Base-by-base conservation (phyloP, 129 eudicot species). In the Centaurea solstitialis region DNA sequence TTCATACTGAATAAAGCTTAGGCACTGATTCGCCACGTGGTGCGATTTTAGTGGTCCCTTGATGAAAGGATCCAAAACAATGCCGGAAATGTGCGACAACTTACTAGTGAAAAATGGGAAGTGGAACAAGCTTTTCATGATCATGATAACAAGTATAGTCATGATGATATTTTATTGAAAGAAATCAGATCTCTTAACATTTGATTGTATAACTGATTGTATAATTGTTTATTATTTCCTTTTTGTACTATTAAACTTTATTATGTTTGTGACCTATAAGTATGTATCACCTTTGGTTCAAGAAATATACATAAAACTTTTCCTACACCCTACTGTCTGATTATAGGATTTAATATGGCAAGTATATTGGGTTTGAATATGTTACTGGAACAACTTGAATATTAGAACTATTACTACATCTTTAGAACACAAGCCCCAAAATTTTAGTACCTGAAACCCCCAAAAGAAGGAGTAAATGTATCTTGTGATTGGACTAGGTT, bases 381-480 rank as follows among this genome's bases (percentile, higher is more conserved):
- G 4, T 50, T 50, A 50, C 21, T 50, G 62, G 21, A 17, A 50
- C 62, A 50, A 50, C 62, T 50, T 50, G 62, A 50, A 50, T 15
- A 50, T 41, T 41, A 47, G 17, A 50, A 13, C 0, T 50, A 50
- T 4, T 50, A 50, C 62, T 15, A 15, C 62, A 50, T 50, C 21
- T 50, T 50, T 50, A 50, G 62, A 50, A 15, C 62, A 50, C 21
- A 50, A 50, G 7, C 62, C 62, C 62, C 21, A 50, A 17, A 50
- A 57, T 17, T 17, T n/a, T 9, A 24, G 66, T 92, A 94, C 98
- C 98, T 90, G 98, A 79, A 92, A 92, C 22, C 98, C 98, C 98
- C 98, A 94, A 83, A 92, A 90, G 21, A 94, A 82, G 65, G 98
- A 90, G 86, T 89, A 94, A 15, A 87, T 67, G 21, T 92, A 94